Conservation (phyloP, 257 asterid species). For the Scutellaria galericulata region DNA sequence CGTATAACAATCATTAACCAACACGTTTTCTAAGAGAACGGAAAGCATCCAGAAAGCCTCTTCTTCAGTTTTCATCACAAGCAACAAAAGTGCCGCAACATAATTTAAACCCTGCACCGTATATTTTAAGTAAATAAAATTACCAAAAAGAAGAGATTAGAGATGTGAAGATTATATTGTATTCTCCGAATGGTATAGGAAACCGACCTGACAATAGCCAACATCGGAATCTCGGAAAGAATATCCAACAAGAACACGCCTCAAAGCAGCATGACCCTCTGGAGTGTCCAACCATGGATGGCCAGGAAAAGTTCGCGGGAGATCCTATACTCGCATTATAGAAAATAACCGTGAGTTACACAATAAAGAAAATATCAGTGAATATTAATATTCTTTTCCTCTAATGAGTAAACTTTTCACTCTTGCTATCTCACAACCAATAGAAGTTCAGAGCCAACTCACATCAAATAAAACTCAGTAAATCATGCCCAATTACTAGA, state of each 20-base stretch:
- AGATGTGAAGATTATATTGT: background rate
- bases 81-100: slow-evolving; percentile 90
- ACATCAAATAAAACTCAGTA: background rate
- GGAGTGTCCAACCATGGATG: slow-evolving; percentile 97
- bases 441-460: background rate
- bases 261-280: slow-evolving; percentile 92
- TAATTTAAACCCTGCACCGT: slow-evolving; percentile 84
- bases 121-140: slow-evolving; percentile 13
- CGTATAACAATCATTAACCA: slow-evolving; percentile 93
- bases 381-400: background rate
- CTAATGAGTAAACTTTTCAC: background rate
- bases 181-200: slow-evolving; percentile 12
- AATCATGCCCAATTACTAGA: background rate
- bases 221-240: slow-evolving; percentile 98
- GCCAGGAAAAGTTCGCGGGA: slow-evolving; percentile 97
- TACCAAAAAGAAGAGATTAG: background rate
- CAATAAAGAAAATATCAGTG: background rate
- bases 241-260: slow-evolving; percentile 95
- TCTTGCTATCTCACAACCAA: background rate
- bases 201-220: slow-evolving; percentile 92
- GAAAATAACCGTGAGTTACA: slow-evolving; percentile 21
- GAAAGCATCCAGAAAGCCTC: slow-evolving; percentile 99
- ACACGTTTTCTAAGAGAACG: slow-evolving; percentile 85
- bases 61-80: slow-evolving; percentile 98
- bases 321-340: slow-evolving; percentile 64